Evolutionary conservation across 306 rosid species (phyloP).

Genomic region (barrel medic (Medicago truncatula)): DNA sequence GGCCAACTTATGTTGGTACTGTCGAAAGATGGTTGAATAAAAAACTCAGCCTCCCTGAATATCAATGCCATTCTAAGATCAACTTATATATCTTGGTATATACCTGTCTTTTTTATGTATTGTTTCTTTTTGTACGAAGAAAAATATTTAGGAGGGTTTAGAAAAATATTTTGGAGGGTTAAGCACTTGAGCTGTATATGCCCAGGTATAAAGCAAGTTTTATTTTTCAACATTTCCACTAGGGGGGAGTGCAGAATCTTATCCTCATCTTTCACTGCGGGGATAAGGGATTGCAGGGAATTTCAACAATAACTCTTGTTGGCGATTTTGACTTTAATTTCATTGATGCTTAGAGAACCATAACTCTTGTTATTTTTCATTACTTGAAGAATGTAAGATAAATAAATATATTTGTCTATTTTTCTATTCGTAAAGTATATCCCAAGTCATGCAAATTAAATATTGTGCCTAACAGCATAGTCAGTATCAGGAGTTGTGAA

Average conservation of each 20-base stretch:
- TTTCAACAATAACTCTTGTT: neutral
- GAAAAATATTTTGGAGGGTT: constrained; percentile 11
- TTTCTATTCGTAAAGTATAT: neutral
- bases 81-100: constrained; percentile 77
- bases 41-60: constrained; percentile 65
- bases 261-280: neutral
- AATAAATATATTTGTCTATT: no score
- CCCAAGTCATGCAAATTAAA: neutral
- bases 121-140: neutral
- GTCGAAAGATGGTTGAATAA: constrained; percentile 75
- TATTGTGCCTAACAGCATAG: neutral
- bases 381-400: no score
- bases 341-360: no score
- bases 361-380: no score
- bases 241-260: neutral
- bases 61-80: constrained; percentile 59
- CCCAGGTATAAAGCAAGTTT: constrained; percentile 1
- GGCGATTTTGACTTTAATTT: neutral
- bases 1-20: constrained; percentile 73
- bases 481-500: neutral
- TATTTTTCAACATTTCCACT: constrained; percentile 18
- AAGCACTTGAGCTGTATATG: constrained; percentile 2
- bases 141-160: constrained; percentile 10
- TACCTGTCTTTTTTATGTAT: constrained; percentile 8
- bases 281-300: neutral